Evolutionary conservation across 1,284 basidiomycete genomes (phyloP).

Genomic region (Entoloma clypeatum): DNA sequence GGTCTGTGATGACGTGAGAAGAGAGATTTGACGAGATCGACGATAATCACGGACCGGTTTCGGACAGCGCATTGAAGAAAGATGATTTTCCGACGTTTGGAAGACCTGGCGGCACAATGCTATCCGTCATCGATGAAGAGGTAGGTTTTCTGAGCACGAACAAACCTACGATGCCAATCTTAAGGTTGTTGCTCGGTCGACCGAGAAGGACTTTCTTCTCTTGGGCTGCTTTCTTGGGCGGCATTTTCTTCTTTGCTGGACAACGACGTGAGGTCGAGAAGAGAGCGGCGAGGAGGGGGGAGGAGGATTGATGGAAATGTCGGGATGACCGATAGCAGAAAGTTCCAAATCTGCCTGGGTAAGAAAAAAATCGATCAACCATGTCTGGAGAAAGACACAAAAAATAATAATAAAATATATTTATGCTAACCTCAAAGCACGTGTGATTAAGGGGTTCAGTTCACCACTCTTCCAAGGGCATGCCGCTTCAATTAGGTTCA

Average conservation of each 20-base stretch:
- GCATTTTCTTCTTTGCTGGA: slow-evolving; percentile 63
- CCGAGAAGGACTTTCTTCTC: slow-evolving; percentile 89
- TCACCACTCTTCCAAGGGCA: too few relatives aligned
- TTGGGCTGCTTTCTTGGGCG: slow-evolving; percentile 75
- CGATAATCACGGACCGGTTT: slow-evolving; percentile 56
- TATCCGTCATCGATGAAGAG: slow-evolving; percentile 18
- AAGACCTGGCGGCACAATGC: slow-evolving; percentile 51
- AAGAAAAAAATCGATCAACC: too few relatives aligned
- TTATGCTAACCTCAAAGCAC: too few relatives aligned
- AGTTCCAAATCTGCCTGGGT: too few relatives aligned
- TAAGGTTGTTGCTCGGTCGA: slow-evolving; percentile 88
- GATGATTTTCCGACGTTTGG: slow-evolving; percentile 95
- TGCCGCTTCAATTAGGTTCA: too few relatives aligned
- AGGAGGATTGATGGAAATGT: too few relatives aligned
- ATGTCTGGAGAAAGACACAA: too few relatives aligned
- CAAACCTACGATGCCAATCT: slow-evolving; percentile 96
- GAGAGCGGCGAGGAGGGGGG: slow-evolving; percentile 8
- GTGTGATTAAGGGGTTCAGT: too few relatives aligned
- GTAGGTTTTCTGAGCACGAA: slow-evolving; percentile 27
- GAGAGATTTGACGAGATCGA: slow-evolving; percentile 7
- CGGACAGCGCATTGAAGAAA: slow-evolving; percentile 93
- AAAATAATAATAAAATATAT: too few relatives aligned
- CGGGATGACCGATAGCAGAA: too few relatives aligned
- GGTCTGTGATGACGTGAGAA: slow-evolving; percentile 48
- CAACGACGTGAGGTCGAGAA: slow-evolving; percentile 27